These are phyloP conservation scores for Ilyonectria destructans DNA, from an alignment of 2,329 filamentous ascomycete genomes.

Conservation along the genomic window DNA sequence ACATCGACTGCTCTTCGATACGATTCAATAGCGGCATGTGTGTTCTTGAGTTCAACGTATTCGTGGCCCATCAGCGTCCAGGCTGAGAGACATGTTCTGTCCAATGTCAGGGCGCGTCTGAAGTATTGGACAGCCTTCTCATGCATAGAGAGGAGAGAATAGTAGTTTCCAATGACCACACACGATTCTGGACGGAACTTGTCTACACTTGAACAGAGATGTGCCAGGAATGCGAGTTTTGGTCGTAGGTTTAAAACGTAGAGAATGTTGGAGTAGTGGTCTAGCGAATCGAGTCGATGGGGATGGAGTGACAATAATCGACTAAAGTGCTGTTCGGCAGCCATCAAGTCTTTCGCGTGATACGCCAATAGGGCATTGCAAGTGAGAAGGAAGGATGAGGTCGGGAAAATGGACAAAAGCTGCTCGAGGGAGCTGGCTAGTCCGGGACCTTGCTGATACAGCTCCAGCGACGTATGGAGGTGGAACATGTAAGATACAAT, in stretches of 20 bases:
- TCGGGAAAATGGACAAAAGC: constrained; percentile 88
- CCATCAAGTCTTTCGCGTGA: constrained; percentile 86
- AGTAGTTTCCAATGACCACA: constrained; percentile 97
- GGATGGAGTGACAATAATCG: constrained; percentile 84
- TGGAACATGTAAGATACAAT: constrained; percentile 97
- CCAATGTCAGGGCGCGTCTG: constrained; percentile 89
- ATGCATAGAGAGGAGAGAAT: constrained; percentile 92
- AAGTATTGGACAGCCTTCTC: constrained; percentile 99
- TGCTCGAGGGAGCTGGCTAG: constrained; percentile 84
- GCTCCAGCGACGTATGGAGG: constrained; percentile 89
- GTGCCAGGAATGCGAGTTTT: constrained; percentile 92
- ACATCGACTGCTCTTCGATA: constrained; percentile 96
- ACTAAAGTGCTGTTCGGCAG: constrained; percentile 79
- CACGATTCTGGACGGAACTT: constrained; percentile 98
- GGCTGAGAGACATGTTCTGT: constrained; percentile 91
- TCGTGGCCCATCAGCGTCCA: constrained; percentile 99
- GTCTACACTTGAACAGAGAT: constrained; percentile 91
- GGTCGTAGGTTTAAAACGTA: constrained; percentile 92
- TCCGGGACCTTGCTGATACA: constrained; percentile 87
- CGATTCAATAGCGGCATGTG: constrained; percentile 96
- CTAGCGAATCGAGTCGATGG: constrained; percentile 87
- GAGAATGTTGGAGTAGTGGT: constrained; percentile 97
- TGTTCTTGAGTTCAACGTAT: constrained; percentile 99
- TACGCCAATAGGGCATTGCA: constrained; percentile 92
- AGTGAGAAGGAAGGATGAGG: constrained; percentile 90